Evolutionary conservation across 2,329 filamentous ascomycete genomes (phyloP), one percentile per base, ranked within the genome.

Genomic region (Xylariomycetidae sp.): DNA sequence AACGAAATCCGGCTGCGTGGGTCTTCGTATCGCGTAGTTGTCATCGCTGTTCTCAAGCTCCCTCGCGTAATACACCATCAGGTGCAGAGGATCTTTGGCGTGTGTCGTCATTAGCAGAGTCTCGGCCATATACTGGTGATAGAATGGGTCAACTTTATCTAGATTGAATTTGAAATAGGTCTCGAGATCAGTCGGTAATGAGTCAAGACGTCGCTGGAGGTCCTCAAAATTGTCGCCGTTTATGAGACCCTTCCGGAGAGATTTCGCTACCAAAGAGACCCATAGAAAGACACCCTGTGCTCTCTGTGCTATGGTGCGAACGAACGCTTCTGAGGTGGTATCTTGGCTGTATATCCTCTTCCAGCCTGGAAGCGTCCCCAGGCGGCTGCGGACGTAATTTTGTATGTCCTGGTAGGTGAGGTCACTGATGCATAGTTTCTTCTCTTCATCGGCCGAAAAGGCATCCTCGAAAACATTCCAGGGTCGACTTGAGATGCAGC

Each of bases 21-120:
- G n/a, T 23, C 20, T 23, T 23, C n/a, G 20, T 19, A 77, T n/a
- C n/a, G 49, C 19, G 62, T 69, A 42, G 70, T 77, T 35, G 76
- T 44, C 53, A 65, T 68, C 41, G 8, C n/a, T n/a, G 20, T 23
- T 8, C n/a, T 23, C 20, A n/a, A 23, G 8, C 8, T 23, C 20
- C 8, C n/a, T 8, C 8, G n/a, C 8, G 20, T 23, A n/a, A n/a
- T 23, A 23, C 8, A 23, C n/a, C 8, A n/a, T n/a, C 8, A 13
- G 17, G 9, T 27, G 28, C 10, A 35, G 27, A 16, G 36, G n/a
- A 5, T 14, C 1, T 1, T 2, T 10, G 14, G 2, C 6, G 7
- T 19, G 17, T 4, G 16, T 8, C 8, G 33, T 5, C 5, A 35
- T 4, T 6, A 31, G 27, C 8, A 38, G 33, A 6, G 33, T n/a